Evolutionary conservation across 768 basidiomycete species (phyloP), one percentile per base, ranked within the genome.

Genomic region (Agaricus subrufescens): DNA sequence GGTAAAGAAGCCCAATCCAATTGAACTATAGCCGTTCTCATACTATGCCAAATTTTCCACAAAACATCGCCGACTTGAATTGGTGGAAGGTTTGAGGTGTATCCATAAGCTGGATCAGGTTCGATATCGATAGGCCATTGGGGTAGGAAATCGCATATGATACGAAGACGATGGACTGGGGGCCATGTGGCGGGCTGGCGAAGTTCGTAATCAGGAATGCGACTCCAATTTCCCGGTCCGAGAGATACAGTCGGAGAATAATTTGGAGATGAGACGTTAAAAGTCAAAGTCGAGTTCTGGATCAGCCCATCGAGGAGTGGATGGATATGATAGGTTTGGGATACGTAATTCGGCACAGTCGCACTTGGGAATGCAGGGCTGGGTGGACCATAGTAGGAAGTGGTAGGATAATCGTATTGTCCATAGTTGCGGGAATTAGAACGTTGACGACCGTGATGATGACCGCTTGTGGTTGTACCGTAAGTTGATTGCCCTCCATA

Each of bases 21-120:
- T 44, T 77, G 73, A n/a, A 71, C 62, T 48, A 79, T 75, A 14
- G 70, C 69, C 54, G 67, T 64, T 52, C 79, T 80, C 58, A 87
- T 63, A n/a, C 69, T 65, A 23, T 66, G 67, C 61, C 83, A 77
- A 43, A 86, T 70, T 46, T 74, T 74, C 53, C 73, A 67, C 46
- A 87, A 71, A 19, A 88, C 74, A 60, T 86, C 86, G n/a, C 76
- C 74, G 3, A 87, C 68, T 2, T 76, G 78, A 62, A 88, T 82
- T 2, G 78, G 76, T 1, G 73, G 73, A 46, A 68, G 58, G 57
- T 46, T 59, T 56, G 57, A 53, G 44, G 50, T 50, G 27, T 48
- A 6, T 34, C 43, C 38, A 25, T 43, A 64, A 1, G 27, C 44
- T 31, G 69, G 58, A 10, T 71, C 68, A 60, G 72, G 75, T 45